Conservation (phyloP, 75 land plant species). For the Pinus albicaulis region DNA sequence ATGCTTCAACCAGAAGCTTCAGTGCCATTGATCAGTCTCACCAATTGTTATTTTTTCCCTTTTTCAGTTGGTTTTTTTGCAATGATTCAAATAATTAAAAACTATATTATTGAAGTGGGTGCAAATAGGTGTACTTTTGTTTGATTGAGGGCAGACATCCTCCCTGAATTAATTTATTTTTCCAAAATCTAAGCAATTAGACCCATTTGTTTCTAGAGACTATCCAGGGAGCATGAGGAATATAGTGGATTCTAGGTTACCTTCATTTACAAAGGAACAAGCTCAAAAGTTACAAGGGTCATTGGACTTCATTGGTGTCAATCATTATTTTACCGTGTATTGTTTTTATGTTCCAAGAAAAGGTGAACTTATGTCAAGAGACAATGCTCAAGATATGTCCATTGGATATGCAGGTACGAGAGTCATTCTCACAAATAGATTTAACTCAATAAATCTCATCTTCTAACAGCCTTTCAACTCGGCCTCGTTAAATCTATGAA, state of each 20-base stretch:
- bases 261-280: slow-evolving; percentile 14
- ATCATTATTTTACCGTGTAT: slow-evolving; percentile 4
- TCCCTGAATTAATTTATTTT: background rate
- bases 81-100: too few relatives aligned
- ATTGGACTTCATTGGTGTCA: slow-evolving; percentile 26
- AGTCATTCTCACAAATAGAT: too few relatives aligned
- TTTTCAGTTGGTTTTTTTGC: background rate
- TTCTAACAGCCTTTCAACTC: too few relatives aligned
- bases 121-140: too few relatives aligned
- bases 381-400: too few relatives aligned
- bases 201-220: slow-evolving; percentile 14
- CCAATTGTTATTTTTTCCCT: background rate
- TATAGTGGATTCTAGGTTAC: slow-evolving; percentile 13
- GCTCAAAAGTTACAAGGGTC: background rate
- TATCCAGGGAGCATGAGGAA: slow-evolving; percentile 11
- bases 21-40: background rate
- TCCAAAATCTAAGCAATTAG: slow-evolving; percentile 7
- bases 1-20: too few relatives aligned
- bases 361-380: too few relatives aligned
- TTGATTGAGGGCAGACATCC: too few relatives aligned
- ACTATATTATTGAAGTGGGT: too few relatives aligned
- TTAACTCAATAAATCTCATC: too few relatives aligned
- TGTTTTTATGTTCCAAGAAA: background rate
- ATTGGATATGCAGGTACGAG: too few relatives aligned
- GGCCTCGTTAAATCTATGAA: too few relatives aligned